These are phyloP conservation scores for Podosphaera xanthii DNA, from an alignment of 2,329 filamentous ascomycete genomes.

Conservation along the genomic window DNA sequence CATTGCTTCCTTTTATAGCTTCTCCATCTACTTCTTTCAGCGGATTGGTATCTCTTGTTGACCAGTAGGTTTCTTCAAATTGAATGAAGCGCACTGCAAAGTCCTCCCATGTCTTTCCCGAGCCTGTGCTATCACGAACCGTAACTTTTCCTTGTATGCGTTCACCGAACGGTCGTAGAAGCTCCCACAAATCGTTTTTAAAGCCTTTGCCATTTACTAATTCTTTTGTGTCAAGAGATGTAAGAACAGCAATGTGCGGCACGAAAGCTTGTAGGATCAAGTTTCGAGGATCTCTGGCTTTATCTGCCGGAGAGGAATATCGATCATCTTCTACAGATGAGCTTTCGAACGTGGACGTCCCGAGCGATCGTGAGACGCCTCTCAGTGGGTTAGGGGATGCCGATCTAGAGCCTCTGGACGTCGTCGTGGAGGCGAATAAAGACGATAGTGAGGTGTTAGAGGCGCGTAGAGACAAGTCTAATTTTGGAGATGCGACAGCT, in stretches of 20 bases:
- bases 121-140: conserved; percentile 72
- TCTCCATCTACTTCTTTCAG: conserved; percentile 16
- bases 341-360: conserved; percentile 33
- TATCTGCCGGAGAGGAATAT: conserved; percentile 7
- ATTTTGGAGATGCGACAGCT: conserved; percentile 25
- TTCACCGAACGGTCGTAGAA: conserved; percentile 82
- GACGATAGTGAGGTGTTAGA: conserved; percentile 36
- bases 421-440: conserved; percentile 40
- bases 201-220: conserved; percentile 70
- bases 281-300: conserved; percentile 26
- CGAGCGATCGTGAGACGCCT: conserved; percentile 31
- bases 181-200: conserved; percentile 54
- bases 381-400: conserved; percentile 41
- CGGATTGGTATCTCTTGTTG: conserved; percentile 22
- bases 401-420: conserved; percentile 44
- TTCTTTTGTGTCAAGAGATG: conserved; percentile 68
- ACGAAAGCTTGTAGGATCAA: conserved; percentile 70
- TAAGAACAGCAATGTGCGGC: conserved; percentile 67
- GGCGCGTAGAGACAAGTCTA: conserved; percentile 28
- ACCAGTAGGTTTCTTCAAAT: conserved; percentile 35
- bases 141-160: conserved; percentile 68
- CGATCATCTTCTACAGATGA: conserved; percentile 14
- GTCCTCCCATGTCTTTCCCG: conserved; percentile 65
- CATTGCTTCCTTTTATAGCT: conserved; percentile 7
- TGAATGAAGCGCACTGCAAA: conserved; percentile 71